Conservation (phyloP, 768 basidiomycete genomes). For the Boletus sp. region DNA sequence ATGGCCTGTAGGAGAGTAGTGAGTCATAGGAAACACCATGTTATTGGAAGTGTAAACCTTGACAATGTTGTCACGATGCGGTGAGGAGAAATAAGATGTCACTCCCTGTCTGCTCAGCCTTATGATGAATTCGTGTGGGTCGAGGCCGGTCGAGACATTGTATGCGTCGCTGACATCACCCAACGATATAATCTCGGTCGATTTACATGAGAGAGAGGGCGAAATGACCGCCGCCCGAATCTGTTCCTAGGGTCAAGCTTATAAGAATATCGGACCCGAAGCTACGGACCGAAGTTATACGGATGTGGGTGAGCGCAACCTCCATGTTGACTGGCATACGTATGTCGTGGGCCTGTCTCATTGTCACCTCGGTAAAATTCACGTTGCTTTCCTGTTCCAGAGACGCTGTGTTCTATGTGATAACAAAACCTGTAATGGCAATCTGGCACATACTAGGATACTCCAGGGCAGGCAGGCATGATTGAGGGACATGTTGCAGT, state of each 20-base stretch:
- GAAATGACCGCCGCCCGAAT: slow-evolving; percentile 71
- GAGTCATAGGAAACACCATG: background rate
- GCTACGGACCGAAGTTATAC: slow-evolving; percentile 66
- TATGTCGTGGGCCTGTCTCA: slow-evolving; percentile 62
- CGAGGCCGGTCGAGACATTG: slow-evolving; percentile 73
- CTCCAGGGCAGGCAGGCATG: slow-evolving; percentile 43
- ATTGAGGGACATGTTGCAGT: slow-evolving; percentile 49
- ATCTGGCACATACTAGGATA: slow-evolving; percentile 49
- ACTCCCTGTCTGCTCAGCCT: slow-evolving; percentile 66
- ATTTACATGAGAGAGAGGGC: slow-evolving; percentile 63
- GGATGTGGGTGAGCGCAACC: slow-evolving; percentile 66
- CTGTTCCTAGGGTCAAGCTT: slow-evolving; percentile 32
- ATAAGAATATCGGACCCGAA: background rate
- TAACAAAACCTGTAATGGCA: background rate
- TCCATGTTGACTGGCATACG: slow-evolving; percentile 70
- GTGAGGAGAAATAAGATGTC: slow-evolving; percentile 75
- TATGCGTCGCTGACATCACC: slow-evolving; percentile 85
- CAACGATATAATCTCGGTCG: slow-evolving; percentile 78
- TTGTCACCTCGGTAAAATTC: slow-evolving; percentile 58
- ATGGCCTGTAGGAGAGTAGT: slow-evolving; percentile 48
- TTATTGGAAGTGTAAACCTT: slow-evolving; percentile 45
- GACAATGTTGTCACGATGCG: slow-evolving; percentile 64
- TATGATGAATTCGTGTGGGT: slow-evolving; percentile 79
- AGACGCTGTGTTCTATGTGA: slow-evolving; percentile 40
- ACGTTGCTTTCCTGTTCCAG: slow-evolving; percentile 59